Evolutionary conservation across 108 stramenopile species (phyloP).

Genomic region (Licmophora abbreviata): DNA sequence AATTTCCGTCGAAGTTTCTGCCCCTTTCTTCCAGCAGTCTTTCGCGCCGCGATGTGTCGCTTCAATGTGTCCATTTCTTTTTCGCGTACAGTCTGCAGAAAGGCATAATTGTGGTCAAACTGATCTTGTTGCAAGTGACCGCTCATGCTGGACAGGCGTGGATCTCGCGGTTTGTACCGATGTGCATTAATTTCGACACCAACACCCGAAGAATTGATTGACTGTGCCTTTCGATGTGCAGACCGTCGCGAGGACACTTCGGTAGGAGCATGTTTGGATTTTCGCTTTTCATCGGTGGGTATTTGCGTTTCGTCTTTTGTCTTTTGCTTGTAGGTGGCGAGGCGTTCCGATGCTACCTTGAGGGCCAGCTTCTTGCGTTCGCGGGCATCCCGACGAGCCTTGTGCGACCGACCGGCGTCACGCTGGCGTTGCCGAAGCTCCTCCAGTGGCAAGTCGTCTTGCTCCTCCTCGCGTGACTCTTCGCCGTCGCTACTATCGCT

Average conservation of each 20-base stretch:
- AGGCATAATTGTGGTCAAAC: slow-evolving; percentile 68
- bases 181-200: slow-evolving; percentile 80
- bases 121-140: slow-evolving; percentile 69
- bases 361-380: slow-evolving; percentile 16
- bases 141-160: slow-evolving; percentile 53
- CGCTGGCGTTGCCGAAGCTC: slow-evolving; percentile 15
- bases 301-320: slow-evolving; percentile 6
- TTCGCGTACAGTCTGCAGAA: slow-evolving; percentile 64
- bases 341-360: slow-evolving; percentile 14
- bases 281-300: slow-evolving; percentile 16
- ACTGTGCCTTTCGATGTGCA: slow-evolving; percentile 45
- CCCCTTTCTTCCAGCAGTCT: slow-evolving; percentile 64
- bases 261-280: slow-evolving; percentile 71
- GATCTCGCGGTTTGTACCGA: slow-evolving; percentile 77
- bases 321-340: slow-evolving; percentile 9
- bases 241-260: slow-evolving; percentile 73
- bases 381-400: neutral
- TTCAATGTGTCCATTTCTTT: slow-evolving; percentile 64
- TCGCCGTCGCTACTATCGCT: neutral
- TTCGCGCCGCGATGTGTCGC: slow-evolving; percentile 49
- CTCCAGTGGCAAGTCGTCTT: slow-evolving; percentile 16
- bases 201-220: slow-evolving; percentile 67
- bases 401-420: slow-evolving; percentile 4
- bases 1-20: slow-evolving; percentile 51
- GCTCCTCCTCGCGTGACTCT: neutral